Percentiles rank a stretch among this genome's conserved stretches.
Evolutionary conservation across 2,329 filamentous ascomycete genomes (phyloP).

Genomic region (Dothideomycetes sp.): DNA sequence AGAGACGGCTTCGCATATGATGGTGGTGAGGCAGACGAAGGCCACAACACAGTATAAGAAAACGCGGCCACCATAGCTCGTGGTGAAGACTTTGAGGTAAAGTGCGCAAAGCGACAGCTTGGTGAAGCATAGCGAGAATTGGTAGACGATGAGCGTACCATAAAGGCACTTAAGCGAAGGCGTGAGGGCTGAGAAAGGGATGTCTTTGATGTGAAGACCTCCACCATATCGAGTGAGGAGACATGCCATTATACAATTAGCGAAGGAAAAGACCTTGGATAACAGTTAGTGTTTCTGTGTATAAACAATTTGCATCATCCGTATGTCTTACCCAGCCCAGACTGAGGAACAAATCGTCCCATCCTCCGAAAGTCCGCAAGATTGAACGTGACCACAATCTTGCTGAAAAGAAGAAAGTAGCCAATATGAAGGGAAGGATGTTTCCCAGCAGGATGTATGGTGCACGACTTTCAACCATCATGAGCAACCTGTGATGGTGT

Average conservation of each 20-base stretch:
- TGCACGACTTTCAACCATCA: slow-evolving; percentile 4
- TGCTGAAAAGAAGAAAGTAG: background rate
- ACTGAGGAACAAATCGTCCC: slow-evolving; percentile 7
- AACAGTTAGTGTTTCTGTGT: too few relatives aligned
- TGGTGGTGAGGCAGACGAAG: background rate
- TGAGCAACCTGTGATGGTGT: too few relatives aligned
- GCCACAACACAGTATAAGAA: slow-evolving; percentile 2
- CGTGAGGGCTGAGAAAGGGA: background rate
- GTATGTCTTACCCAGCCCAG: background rate
- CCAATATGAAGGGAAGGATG: slow-evolving; percentile 6
- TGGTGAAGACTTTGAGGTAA: slow-evolving; percentile 9
- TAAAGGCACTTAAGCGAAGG: slow-evolving; percentile 1
- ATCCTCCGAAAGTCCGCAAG: slow-evolving; percentile 1
- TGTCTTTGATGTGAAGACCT: slow-evolving; percentile 1
- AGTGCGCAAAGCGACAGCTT: slow-evolving; percentile 7
- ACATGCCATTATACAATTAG: slow-evolving; percentile 11
- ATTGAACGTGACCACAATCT: slow-evolving; percentile 3
- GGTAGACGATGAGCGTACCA: slow-evolving; percentile 7
- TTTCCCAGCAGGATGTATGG: slow-evolving; percentile 8
- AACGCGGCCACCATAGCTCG: background rate
- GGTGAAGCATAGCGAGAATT: slow-evolving; percentile 6
- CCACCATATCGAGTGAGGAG: background rate
- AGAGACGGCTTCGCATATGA: slow-evolving; percentile 1
- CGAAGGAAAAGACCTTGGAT: background rate
- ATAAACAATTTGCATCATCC: background rate